phyloP scores from a whole-genome alignment of 2,329 filamentous ascomycete genomes.

The Fusarium solani-melongenae region DNA sequence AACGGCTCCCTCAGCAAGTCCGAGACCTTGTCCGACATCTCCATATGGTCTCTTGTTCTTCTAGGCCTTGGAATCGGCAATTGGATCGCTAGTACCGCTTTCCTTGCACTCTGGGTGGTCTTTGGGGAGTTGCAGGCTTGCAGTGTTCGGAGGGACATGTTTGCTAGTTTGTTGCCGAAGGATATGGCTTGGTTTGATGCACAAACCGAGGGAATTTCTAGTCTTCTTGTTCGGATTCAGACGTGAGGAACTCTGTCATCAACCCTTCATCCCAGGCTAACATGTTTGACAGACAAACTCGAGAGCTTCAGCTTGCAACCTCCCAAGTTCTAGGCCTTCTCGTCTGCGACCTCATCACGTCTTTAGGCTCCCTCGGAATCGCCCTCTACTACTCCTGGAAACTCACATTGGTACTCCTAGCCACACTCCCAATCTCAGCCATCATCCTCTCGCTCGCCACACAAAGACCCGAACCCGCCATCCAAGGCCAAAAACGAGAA shows the following conservation, averaged over 20 bases:
- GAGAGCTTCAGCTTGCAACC: conserved; percentile 82
- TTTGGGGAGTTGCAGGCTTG: conserved; percentile 86
- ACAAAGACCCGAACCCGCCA: conserved; percentile 69
- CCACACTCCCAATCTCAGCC: conserved; percentile 76
- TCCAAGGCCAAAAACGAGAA: conserved; percentile 75
- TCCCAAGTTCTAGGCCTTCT: conserved; percentile 83
- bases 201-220: conserved; percentile 75
- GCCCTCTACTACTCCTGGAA: conserved; percentile 87
- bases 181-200: conserved; percentile 87
- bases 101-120: conserved; percentile 77
- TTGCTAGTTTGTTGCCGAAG: conserved; percentile 74
- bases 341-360: conserved; percentile 72
- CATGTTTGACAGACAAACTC: conserved; percentile 71
- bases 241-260: conserved; percentile 63
- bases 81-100: conserved; percentile 74
- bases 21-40: conserved; percentile 65
- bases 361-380: conserved; percentile 73
- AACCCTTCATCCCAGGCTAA: rapidly evolving
- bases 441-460: conserved; percentile 70
- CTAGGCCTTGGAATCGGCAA: conserved; percentile 70
- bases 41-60: conserved; percentile 71
- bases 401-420: conserved; percentile 81
- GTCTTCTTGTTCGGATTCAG: conserved; percentile 78
- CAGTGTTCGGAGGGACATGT: conserved; percentile 72
- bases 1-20: conserved; percentile 59